These are phyloP conservation scores for Penicillium fuscoglaucum DNA, from an alignment of 2,329 filamentous ascomycete genomes.

Conservation along the genomic window DNA sequence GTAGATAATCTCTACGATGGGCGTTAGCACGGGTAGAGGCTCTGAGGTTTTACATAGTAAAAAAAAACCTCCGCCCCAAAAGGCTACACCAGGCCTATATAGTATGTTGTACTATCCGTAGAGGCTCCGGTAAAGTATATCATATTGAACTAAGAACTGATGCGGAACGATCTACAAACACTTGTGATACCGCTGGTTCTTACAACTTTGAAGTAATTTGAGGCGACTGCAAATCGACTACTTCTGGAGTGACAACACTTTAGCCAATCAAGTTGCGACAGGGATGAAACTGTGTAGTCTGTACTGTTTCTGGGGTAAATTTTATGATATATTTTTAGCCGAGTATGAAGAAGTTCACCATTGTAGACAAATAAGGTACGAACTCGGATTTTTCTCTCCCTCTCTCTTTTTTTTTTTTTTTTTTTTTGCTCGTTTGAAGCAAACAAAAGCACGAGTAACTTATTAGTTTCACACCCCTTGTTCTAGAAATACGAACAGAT, in stretches of 20 bases:
- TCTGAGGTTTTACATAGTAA: background rate
- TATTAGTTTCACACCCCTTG: background rate
- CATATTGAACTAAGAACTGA: background rate
- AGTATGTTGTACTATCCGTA: background rate
- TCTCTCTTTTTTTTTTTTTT: no score
- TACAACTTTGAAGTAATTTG: background rate
- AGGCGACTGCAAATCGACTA: background rate
- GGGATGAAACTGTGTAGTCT: background rate
- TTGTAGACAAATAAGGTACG: background rate
- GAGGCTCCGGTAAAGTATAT: background rate
- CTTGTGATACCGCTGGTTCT: background rate
- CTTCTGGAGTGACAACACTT: background rate
- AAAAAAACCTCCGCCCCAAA: no score
- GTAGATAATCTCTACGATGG: background rate
- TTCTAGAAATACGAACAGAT: background rate
- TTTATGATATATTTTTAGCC: conserved; percentile 2
- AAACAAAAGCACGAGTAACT: background rate
- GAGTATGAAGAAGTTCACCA: background rate
- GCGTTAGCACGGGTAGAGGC: background rate
- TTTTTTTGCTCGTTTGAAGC: no score
- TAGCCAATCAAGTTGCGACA: background rate
- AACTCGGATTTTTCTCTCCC: background rate
- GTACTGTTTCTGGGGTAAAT: background rate
- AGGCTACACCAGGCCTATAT: background rate
- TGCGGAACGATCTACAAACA: background rate